Evolutionary conservation across 257 asterid genomes (phyloP).

Genomic region (Scutellaria barbata): DNA sequence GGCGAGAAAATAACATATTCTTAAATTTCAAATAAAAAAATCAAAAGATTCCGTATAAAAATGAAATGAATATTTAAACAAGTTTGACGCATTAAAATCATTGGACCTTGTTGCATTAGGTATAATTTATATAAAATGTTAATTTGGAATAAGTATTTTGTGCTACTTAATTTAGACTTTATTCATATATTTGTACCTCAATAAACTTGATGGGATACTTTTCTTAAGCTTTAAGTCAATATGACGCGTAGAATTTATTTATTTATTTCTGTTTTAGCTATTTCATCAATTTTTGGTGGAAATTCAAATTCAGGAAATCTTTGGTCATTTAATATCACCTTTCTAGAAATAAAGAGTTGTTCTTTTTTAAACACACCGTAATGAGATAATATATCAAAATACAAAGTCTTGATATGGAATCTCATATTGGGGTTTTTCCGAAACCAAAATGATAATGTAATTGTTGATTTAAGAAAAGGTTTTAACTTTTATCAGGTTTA

Average conservation of each 20-base stretch:
- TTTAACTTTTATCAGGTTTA: no score
- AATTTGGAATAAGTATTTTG: neutral
- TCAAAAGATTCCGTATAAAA: no score
- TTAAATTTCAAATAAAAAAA: no score
- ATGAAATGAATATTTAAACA: no score
- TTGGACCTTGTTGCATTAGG: neutral
- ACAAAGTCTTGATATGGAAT: no score
- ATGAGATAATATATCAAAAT: no score
- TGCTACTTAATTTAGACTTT: neutral
- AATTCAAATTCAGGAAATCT: neutral
- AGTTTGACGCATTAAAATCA: neutral
- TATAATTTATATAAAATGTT: neutral
- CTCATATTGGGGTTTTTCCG: no score
- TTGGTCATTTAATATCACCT: slow-evolving; percentile 10
- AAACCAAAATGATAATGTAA: no score
- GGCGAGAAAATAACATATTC: no score
- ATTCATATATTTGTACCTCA: slow-evolving; percentile 12
- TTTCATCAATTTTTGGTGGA: slow-evolving; percentile 3
- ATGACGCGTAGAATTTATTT: slow-evolving; percentile 30
- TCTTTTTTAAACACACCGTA: neutral
- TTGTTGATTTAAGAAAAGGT: no score
- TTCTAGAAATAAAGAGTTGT: neutral
- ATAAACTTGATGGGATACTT: slow-evolving; percentile 23
- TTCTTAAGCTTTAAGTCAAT: slow-evolving; percentile 35
- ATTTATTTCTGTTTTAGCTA: neutral